Conservation (phyloP, 768 basidiomycete genomes). For the Pluteus cervinus region DNA sequence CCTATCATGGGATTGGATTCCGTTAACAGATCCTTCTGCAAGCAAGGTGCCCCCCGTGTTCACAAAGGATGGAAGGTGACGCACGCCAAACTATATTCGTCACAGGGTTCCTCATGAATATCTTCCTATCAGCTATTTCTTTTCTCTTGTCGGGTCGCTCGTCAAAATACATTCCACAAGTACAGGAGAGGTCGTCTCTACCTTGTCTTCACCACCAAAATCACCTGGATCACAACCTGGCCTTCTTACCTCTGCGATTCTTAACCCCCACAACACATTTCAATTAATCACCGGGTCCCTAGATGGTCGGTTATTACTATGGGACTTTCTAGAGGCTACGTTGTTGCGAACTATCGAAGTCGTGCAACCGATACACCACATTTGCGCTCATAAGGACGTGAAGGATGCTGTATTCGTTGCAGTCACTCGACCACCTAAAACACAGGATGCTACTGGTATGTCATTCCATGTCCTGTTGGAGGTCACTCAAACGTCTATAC, state of each 20-base stretch:
- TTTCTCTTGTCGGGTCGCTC: constrained; percentile 73
- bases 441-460: constrained; percentile 27
- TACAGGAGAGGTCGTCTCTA: constrained; percentile 77
- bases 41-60: constrained; percentile 70
- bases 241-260: constrained; percentile 63
- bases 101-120: constrained; percentile 3
- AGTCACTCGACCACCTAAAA: constrained; percentile 45
- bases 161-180: constrained; percentile 82
- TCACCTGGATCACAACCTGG: constrained; percentile 32
- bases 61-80: constrained; percentile 82
- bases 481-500: constrained; percentile 11
- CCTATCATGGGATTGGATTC: constrained; percentile 60
- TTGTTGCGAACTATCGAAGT: constrained; percentile 72
- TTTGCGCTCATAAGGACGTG: constrained; percentile 67
- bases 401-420: constrained; percentile 70
- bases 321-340: constrained; percentile 88
- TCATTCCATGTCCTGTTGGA: no score
- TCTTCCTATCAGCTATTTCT: constrained; percentile 65
- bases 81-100: constrained; percentile 7
- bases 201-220: constrained; percentile 52
- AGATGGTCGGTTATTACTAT: constrained; percentile 81
- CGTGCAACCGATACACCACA: constrained; percentile 59
- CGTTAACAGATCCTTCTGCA: constrained; percentile 61
- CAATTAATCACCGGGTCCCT: constrained; percentile 84
- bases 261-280: constrained; percentile 83